phyloP scores from a whole-genome alignment of 2,329 filamentous ascomycete species.

The Torrubiella hemipterigena region DNA sequence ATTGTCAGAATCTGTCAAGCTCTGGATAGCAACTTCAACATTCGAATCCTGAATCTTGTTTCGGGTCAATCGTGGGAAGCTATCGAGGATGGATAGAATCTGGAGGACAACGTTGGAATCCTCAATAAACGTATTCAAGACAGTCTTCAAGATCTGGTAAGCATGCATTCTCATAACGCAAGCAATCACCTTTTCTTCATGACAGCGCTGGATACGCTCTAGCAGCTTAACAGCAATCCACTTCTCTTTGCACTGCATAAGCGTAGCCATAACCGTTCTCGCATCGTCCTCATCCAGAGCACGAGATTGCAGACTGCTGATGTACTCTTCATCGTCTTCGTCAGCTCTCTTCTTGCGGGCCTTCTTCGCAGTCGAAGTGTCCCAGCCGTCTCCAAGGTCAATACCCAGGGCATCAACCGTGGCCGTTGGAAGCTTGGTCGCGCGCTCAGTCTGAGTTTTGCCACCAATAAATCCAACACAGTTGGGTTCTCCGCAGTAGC shows the following conservation, averaged over 20 bases:
- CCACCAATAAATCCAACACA: constrained; percentile 95
- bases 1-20: constrained; percentile 55
- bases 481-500: constrained; percentile 89
- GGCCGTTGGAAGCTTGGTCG: constrained; percentile 78
- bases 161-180: constrained; percentile 93
- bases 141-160: constrained; percentile 86
- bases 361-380: constrained; percentile 79
- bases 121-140: constrained; percentile 73
- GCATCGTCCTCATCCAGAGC: constrained; percentile 72
- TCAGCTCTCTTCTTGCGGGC: constrained; percentile 83
- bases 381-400: constrained; percentile 85
- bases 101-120: constrained; percentile 85
- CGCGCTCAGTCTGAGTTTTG: constrained; percentile 92
- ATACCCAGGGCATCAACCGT: constrained; percentile 94
- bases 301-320: constrained; percentile 75
- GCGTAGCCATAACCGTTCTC: constrained; percentile 87
- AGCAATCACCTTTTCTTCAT: constrained; percentile 78
- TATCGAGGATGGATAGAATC: constrained; percentile 78
- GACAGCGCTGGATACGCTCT: constrained; percentile 72
- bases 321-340: constrained; percentile 92
- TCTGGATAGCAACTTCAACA: constrained; percentile 71
- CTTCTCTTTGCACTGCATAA: constrained; percentile 98
- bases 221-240: constrained; percentile 97
- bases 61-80: constrained; percentile 77
- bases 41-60: constrained; percentile 98